These are phyloP conservation scores for Acanthamoeba rhysodes DNA, from an alignment of 208 protist genomes.

Conservation along the genomic window DNA sequence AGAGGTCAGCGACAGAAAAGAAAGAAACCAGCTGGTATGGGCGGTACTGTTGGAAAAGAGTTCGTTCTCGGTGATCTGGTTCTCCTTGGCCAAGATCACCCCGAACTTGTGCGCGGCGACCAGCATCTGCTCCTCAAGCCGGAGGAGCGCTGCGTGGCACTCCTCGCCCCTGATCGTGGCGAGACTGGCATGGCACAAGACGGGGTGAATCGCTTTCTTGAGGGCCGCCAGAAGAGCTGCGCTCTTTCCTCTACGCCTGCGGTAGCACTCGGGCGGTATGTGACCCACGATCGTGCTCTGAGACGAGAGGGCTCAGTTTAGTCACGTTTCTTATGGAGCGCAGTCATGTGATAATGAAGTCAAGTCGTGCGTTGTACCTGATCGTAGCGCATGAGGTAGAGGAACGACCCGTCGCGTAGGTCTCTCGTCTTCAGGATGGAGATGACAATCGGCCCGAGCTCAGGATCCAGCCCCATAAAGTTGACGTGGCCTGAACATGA, in stretches of 20 bases:
- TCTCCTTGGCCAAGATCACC: conserved; percentile 59
- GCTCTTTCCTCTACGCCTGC: neutral
- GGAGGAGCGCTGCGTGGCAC: neutral
- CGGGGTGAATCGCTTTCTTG: conserved; percentile 44
- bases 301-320: too few relatives aligned
- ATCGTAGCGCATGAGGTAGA: conserved; percentile 46
- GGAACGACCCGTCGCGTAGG: conserved; percentile 2
- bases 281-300: conserved; percentile 55
- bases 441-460: conserved; percentile 45
- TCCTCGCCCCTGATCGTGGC: conserved; percentile 29
- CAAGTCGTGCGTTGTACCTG: neutral
- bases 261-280: conserved; percentile 53
- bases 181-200: neutral
- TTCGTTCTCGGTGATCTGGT: conserved; percentile 64
- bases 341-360: neutral
- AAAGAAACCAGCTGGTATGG: neutral
- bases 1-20: neutral
- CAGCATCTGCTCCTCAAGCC: conserved; percentile 71
- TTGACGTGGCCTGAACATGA: conserved; percentile 27
- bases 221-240: conserved; percentile 2
- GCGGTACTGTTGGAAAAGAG: conserved; percentile 62
- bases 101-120: conserved; percentile 68
- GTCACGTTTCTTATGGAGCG: neutral
- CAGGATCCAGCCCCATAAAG: conserved; percentile 28
- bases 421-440: conserved; percentile 48